phyloP scores from a whole-genome alignment of 352 stramenopile genomes.

The Phytophthora boehmeriae region DNA sequence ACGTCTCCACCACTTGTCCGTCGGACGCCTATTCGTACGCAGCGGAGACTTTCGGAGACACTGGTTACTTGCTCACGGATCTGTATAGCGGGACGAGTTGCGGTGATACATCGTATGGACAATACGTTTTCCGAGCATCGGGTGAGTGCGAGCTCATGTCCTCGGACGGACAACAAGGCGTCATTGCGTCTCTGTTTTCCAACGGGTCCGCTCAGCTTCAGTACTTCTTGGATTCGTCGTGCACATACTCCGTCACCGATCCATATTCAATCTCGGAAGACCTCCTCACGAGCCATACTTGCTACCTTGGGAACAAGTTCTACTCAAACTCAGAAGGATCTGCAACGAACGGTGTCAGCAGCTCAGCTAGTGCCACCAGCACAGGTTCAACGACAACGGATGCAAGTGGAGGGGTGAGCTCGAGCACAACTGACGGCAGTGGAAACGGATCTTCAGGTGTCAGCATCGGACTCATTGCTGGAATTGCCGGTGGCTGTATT shows the following conservation, averaged over 20 bases:
- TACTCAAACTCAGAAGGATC: constrained; percentile 24
- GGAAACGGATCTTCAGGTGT: constrained; percentile 11
- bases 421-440: constrained; percentile 9
- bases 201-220: constrained; percentile 28
- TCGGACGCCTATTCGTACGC: constrained; percentile 13
- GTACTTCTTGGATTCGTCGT: constrained; percentile 26
- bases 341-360: constrained; percentile 13
- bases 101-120: constrained; percentile 7
- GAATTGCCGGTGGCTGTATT: constrained; percentile 8
- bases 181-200: constrained; percentile 17
- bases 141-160: constrained; percentile 7
- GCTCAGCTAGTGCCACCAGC: constrained; percentile 7
- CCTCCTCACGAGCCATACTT: constrained; percentile 21
- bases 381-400: constrained; percentile 4
- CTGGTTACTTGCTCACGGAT: constrained; percentile 14
- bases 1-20: constrained; percentile 23
- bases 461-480: constrained; percentile 23
- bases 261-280: constrained; percentile 22
- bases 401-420: constrained; percentile 1
- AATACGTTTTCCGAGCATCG: constrained; percentile 9
- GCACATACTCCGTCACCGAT: constrained; percentile 11
- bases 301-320: constrained; percentile 14
- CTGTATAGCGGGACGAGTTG: constrained; percentile 11
- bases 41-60: constrained; percentile 15
- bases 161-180: neutral